phyloP scores from a whole-genome alignment of 108 stramenopile genomes.

The Parmales sp. region DNA sequence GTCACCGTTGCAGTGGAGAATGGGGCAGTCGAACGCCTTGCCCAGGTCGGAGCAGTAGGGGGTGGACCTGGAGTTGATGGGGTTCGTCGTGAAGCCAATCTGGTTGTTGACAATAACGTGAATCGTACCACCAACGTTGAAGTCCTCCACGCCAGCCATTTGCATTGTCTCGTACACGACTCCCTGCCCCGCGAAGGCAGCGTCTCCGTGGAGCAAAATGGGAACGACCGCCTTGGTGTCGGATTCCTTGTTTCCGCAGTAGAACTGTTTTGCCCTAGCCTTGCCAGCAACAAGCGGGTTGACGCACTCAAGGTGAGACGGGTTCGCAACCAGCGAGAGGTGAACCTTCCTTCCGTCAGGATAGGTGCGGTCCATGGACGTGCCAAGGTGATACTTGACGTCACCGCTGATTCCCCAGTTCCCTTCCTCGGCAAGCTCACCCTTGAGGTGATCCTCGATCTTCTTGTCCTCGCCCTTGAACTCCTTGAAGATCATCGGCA shows the following conservation, averaged over 20 bases:
- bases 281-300: slow-evolving; percentile 94
- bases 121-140: slow-evolving; percentile 93
- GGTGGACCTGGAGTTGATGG: slow-evolving; percentile 84
- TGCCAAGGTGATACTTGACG: slow-evolving; percentile 99
- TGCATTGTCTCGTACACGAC: slow-evolving; percentile 99
- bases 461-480: slow-evolving; percentile 93
- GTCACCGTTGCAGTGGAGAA: slow-evolving; percentile 99
- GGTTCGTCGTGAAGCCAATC: slow-evolving; percentile 97
- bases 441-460: slow-evolving; percentile 57
- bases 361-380: slow-evolving; percentile 94
- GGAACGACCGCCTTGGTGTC: slow-evolving; percentile 74
- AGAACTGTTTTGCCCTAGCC: slow-evolving; percentile 94
- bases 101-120: slow-evolving; percentile 99
- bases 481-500: slow-evolving; percentile 93
- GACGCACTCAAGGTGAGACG: slow-evolving; percentile 96
- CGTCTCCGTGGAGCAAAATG: slow-evolving; percentile 98
- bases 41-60: slow-evolving; percentile 95
- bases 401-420: slow-evolving; percentile 85
- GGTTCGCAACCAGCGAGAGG: slow-evolving; percentile 93
- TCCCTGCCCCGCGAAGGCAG: slow-evolving; percentile 97
- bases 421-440: slow-evolving; percentile 21
- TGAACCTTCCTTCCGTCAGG: slow-evolving; percentile 90
- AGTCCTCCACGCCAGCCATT: slow-evolving; percentile 75
- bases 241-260: slow-evolving; percentile 66
- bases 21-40: slow-evolving; percentile 95